Percentiles rank a stretch among this genome's conserved stretches.
Conservation (phyloP, 495 filamentous ascomycete genomes). For the Neurospora africana region DNA sequence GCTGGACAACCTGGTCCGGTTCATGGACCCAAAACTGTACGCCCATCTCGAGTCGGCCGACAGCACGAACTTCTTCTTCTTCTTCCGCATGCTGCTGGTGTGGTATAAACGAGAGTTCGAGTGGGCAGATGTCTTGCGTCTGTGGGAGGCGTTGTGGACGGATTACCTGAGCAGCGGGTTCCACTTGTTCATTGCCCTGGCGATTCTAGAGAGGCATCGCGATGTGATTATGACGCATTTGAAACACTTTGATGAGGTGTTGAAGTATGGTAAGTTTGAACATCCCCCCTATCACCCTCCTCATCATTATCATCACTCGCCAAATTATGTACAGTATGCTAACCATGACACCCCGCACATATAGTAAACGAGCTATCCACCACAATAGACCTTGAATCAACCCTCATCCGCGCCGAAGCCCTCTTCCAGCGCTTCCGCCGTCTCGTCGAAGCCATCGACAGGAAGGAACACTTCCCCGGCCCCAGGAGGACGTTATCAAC, state of each 20-base stretch:
- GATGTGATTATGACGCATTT: slow-evolving; percentile 91
- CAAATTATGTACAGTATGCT: background rate
- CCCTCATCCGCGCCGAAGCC: slow-evolving; percentile 75
- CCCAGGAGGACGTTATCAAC: slow-evolving; percentile 31
- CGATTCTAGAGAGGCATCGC: slow-evolving; percentile 91
- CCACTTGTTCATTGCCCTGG: slow-evolving; percentile 87
- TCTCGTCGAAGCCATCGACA: slow-evolving; percentile 80
- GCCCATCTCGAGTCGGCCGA: slow-evolving; percentile 81
- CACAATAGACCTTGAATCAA: slow-evolving; percentile 79
- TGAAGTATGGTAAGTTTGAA: slow-evolving; percentile 76
- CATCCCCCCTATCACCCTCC: background rate
- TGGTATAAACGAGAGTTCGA: slow-evolving; percentile 98
- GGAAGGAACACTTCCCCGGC: slow-evolving; percentile 66
- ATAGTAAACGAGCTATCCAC: slow-evolving; percentile 64
- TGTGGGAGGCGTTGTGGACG: slow-evolving; percentile 95
- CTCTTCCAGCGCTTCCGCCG: slow-evolving; percentile 83
- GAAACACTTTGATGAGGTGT: slow-evolving; percentile 88
- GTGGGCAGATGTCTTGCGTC: slow-evolving; percentile 72
- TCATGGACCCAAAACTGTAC: slow-evolving; percentile 93
- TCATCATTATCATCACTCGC: background rate
- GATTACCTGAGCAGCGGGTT: slow-evolving; percentile 81
- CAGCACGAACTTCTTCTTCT: slow-evolving; percentile 98
- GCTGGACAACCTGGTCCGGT: slow-evolving; percentile 84
- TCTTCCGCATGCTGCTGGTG: slow-evolving; percentile 95
- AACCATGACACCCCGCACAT: background rate